Conservation (phyloP, 164 flowering plant species). For the Akebia trifoliata region DNA sequence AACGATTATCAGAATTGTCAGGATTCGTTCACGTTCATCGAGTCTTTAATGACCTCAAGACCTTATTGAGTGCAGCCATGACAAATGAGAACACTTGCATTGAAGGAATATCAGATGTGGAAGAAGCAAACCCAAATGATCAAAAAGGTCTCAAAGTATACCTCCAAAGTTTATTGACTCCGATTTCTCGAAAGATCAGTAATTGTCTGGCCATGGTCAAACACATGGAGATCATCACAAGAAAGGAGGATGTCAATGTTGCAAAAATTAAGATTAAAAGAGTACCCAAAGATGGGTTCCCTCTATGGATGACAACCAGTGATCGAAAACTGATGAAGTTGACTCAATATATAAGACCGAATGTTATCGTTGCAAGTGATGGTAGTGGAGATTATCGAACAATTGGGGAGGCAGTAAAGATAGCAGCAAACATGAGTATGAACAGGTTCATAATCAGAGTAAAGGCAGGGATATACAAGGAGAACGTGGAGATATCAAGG, state of each 20-base stretch:
- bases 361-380: conserved; percentile 34
- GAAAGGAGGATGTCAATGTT: neutral
- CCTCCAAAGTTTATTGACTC: conserved; percentile 24
- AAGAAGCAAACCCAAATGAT: conserved; percentile 14
- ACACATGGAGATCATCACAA: conserved; percentile 16
- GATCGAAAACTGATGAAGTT: conserved; percentile 24
- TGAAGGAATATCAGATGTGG: conserved; percentile 35
- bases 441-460: conserved; percentile 37
- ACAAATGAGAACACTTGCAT: conserved; percentile 47
- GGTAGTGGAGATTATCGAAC: conserved; percentile 35
- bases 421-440: conserved; percentile 36
- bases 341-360: conserved; percentile 6
- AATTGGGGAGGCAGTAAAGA: conserved; percentile 37
- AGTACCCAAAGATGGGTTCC: conserved; percentile 9
- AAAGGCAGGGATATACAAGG: conserved; percentile 49
- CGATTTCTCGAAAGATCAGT: conserved; percentile 38
- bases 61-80: conserved; percentile 50
- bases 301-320: conserved; percentile 17
- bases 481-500: conserved; percentile 39
- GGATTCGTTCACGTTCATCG: neutral
- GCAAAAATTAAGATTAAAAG: neutral
- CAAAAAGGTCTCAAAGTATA: conserved; percentile 19
- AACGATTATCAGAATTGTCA: neutral
- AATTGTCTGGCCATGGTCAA: conserved; percentile 35
- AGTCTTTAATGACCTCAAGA: conserved; percentile 29